phyloP scores from a whole-genome alignment of 129 eudicot genomes.

The Flaveria trinervia region DNA sequence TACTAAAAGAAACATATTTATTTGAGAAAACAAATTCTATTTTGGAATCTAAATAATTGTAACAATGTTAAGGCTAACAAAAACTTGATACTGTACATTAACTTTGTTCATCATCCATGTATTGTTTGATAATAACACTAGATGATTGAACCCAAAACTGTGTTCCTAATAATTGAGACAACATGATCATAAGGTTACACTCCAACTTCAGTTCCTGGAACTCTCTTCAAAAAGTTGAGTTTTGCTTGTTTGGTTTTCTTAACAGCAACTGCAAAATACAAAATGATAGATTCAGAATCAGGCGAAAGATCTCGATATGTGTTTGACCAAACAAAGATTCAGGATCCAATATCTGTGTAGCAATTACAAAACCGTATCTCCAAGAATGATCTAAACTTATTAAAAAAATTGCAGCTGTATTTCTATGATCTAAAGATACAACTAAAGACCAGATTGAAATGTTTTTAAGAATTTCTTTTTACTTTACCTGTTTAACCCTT shows the following conservation, averaged over 20 bases:
- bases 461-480: too few relatives aligned
- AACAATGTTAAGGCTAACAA: neutral
- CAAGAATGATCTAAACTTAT: neutral
- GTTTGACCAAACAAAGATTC: neutral
- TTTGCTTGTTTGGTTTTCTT: slow-evolving; percentile 68
- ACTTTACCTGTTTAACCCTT: neutral
- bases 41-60: neutral
- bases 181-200: slow-evolving; percentile 27
- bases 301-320: neutral
- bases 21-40: neutral
- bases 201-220: slow-evolving; percentile 48
- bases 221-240: slow-evolving; percentile 47
- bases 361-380: neutral
- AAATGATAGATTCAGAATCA: neutral
- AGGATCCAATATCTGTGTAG: too few relatives aligned
- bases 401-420: neutral
- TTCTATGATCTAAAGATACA: neutral
- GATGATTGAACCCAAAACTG: neutral
- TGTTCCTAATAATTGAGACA: slow-evolving; percentile 14
- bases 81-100: neutral
- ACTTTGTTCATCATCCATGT: neutral
- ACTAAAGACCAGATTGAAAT: neutral
- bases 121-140: neutral
- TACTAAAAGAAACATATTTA: neutral
- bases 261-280: slow-evolving; percentile 37